Base-by-base conservation (phyloP, 1,284 basidiomycete genomes). In the Hymenochaete sp. region DNA sequence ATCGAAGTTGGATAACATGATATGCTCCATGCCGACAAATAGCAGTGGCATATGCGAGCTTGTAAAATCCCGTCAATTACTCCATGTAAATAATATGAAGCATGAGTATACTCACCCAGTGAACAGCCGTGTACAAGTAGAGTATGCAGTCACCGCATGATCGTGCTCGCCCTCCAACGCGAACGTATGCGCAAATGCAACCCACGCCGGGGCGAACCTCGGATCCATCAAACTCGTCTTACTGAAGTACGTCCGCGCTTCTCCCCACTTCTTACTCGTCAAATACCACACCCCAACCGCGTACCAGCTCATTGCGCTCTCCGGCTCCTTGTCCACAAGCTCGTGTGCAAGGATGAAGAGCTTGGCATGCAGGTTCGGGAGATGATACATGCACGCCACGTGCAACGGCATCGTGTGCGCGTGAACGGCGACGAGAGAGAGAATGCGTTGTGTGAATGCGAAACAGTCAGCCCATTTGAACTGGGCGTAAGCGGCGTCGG, bases 221-320 rank as follows among this genome's bases (percentile, higher is more conserved):
- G 93, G 89, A 60, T 99, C 95, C 75, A 98, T 89, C n/a, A 98
- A 65, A 9, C 89, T 91, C 0, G 93, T 88, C 73, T 98, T 98
- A 59, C 90, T 93, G 52, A 97, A 93, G 61, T 93, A 96, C 51
- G 92, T 81, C 53, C 93, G 70, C 6, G 92, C 90, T 54, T 93
- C 88, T 14, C 79, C 70, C 82, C 85, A 98, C 54, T 93, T 84
- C 44, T 77, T 76, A 13, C 82, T 79, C 22, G 81, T 77, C 44
- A 95, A 77, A 61, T 99, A 98, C 91, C 95, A 99, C 29, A 96
- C 79, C 0, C 95, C 96, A 16, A 98, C 96, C 2, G 95, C 93
- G 63, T 98, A 99, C 96, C 96, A 99, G 53, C 89, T 92, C 39
- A 91, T 78, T 0, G 92, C 82, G 33, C 86, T 83, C 56, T 93